phyloP scores from a whole-genome alignment of 2,329 filamentous ascomycete genomes.

The Thelonectria blattea region DNA sequence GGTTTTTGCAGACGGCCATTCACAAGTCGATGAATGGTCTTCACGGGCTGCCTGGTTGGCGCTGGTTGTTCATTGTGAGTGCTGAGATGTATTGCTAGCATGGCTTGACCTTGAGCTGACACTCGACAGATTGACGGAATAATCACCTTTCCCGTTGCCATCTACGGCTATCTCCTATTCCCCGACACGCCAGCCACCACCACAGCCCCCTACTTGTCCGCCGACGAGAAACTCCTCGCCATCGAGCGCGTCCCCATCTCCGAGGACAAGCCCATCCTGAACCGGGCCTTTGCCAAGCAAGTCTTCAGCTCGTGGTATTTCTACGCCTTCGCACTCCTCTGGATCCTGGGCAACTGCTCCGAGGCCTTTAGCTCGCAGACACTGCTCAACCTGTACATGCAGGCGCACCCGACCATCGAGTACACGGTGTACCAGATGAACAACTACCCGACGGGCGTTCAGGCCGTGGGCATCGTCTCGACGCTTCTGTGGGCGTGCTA shows the following conservation, averaged over 20 bases:
- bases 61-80: conserved; percentile 23
- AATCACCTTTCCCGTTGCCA: conserved; percentile 58
- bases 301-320: conserved; percentile 24
- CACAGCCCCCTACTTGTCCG: conserved; percentile 42
- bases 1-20: conserved; percentile 55
- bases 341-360: conserved; percentile 43
- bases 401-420: conserved; percentile 11
- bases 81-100: too few relatives aligned
- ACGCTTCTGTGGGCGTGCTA: conserved; percentile 18
- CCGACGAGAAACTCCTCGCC: conserved; percentile 34
- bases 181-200: conserved; percentile 52
- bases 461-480: conserved; percentile 18
- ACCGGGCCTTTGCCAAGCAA: conserved; percentile 29
- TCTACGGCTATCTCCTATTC: conserved; percentile 57
- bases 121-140: conserved; percentile 51
- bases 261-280: conserved; percentile 10
- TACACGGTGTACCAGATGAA: conserved; percentile 19
- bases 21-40: conserved; percentile 49
- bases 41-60: conserved; percentile 17
- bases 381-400: conserved; percentile 23
- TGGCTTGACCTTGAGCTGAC: not conserved
- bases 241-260: conserved; percentile 6
- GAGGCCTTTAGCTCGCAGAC: conserved; percentile 43
- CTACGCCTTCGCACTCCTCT: conserved; percentile 43
- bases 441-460: conserved; percentile 22